Percentiles rank a stretch among this genome's conserved stretches.
Evolutionary conservation across 2,329 filamentous ascomycete species (phyloP).

Genomic region (Fusarium praegraminearum): DNA sequence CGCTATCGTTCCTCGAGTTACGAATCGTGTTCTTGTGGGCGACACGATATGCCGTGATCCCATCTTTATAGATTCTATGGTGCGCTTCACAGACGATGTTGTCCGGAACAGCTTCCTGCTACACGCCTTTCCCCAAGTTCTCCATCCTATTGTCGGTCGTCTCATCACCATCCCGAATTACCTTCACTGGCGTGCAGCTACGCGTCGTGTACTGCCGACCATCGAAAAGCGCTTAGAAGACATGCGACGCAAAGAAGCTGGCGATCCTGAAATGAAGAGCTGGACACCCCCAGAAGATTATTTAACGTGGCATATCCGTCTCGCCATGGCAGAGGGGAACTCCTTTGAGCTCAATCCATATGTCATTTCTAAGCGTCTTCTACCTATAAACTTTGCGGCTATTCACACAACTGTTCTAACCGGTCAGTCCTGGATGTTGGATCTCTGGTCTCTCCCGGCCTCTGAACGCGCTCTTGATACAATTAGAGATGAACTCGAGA

Average conservation of each 20-base stretch:
- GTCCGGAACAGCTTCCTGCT: conserved; percentile 60
- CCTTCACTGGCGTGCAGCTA: conserved; percentile 59
- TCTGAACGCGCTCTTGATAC: conserved; percentile 52
- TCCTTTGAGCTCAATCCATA: conserved; percentile 59
- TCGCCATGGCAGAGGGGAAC: conserved; percentile 60
- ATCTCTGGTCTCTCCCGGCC: conserved; percentile 58
- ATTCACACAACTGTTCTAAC: conserved; percentile 70
- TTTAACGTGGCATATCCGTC: conserved; percentile 67
- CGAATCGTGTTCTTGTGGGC: conserved; percentile 59
- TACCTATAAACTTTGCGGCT: conserved; percentile 69
- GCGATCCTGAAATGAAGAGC: conserved; percentile 55
- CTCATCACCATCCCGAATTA: conserved; percentile 60
- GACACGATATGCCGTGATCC: conserved; percentile 55
- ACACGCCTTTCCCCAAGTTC: conserved; percentile 59
- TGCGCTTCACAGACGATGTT: conserved; percentile 63
- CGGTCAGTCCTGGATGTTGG: conserved; percentile 60
- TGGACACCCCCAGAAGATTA: conserved; percentile 66
- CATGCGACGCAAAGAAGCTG: conserved; percentile 56
- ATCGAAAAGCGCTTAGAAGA: conserved; percentile 62
- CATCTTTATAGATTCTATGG: conserved; percentile 60
- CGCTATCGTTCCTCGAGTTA: conserved; percentile 57
- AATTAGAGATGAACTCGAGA: conserved; percentile 58
- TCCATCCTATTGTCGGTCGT: conserved; percentile 63
- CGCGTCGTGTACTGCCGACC: conserved; percentile 59
- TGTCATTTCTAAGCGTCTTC: conserved; percentile 62